These are phyloP conservation scores for Amanita muscaria DNA, from an alignment of 768 basidiomycete species.

Conservation along the genomic window DNA sequence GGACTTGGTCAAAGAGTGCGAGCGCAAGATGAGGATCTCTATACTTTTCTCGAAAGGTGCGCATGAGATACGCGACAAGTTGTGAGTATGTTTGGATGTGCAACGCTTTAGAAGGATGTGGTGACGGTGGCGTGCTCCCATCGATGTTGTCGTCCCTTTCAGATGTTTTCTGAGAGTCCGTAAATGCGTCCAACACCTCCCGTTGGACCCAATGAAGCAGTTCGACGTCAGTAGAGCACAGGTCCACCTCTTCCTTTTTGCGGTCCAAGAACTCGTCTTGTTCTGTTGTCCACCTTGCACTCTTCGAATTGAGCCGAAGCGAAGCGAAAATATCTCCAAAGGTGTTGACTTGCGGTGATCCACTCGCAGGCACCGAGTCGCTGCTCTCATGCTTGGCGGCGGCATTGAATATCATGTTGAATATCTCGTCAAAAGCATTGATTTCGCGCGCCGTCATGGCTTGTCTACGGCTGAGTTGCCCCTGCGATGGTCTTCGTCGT, in stretches of 20 bases:
- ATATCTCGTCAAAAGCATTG: conserved; percentile 63
- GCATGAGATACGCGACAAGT: conserved; percentile 71
- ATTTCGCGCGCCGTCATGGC: conserved; percentile 64
- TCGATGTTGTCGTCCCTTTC: conserved; percentile 39
- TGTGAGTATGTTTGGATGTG: conserved; percentile 66
- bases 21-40: conserved; percentile 74
- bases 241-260: conserved; percentile 66
- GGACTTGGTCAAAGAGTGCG: conserved; percentile 73
- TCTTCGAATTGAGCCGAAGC: conserved; percentile 43
- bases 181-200: conserved; percentile 52
- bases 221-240: conserved; percentile 58
- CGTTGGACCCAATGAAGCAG: conserved; percentile 66
- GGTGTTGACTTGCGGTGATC: conserved; percentile 9
- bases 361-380: not conserved
- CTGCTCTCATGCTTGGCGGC: conserved; percentile 11
- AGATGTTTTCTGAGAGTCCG: conserved; percentile 27
- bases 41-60: conserved; percentile 69
- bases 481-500: conserved; percentile 7
- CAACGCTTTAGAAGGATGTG: conserved; percentile 25
- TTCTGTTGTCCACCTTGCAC: conserved; percentile 41
- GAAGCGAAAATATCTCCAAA: conserved; percentile 46
- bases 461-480: conserved; percentile 23
- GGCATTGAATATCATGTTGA: conserved; percentile 59
- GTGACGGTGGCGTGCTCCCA: conserved; percentile 29
- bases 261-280: conserved; percentile 51